Evolutionary conservation across 2,329 filamentous ascomycete genomes (phyloP), one percentile per base, ranked within the genome.

Genomic region (Raffaelea albimanens): DNA sequence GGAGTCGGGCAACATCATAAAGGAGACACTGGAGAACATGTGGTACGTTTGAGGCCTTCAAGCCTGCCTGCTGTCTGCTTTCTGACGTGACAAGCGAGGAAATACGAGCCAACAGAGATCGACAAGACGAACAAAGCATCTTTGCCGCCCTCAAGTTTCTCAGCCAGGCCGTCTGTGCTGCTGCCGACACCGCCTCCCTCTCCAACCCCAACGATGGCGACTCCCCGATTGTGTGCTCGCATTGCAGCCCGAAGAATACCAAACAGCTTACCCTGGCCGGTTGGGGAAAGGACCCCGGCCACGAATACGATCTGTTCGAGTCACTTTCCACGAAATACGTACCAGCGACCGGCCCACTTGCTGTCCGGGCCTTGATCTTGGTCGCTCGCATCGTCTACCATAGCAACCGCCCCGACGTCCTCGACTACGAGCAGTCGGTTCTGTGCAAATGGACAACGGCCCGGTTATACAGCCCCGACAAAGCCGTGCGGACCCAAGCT

Each of bases 401-500:
- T 41, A 19, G 46, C 33, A 40, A 31, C 29, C 23, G 40, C 1
- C 29, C 20, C 5, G 38, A 43, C 4, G 20, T 50, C 0, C 49
- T 55, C 18, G 50, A 52, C 50, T 53, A 53, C 46, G 51, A 50
- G 18, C 38, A 29, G 13, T 53, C 51, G 3, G 11, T 11, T 1
- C 48, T 50, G 5, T 55, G 52, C 46, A 40, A 43, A 23, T 55
- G 52, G 52, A 50, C 46, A 33, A 42, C 41, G 2, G 9, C 40
- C 4, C 50, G 48, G 25, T 49, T 55, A 3, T 46, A 43, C 34
- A 51, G 48, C 40, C 25, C 41, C 3, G 52, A 54, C 41, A 43
- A 38, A 21, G 52, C 50, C 2, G 53, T 55, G 29, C 53, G 53
- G 2, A 29, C 44, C 3, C 48, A 55, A 29, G 53, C 53, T 19